Conservation (phyloP, 306 rosid genomes). For the Corylus avellana region DNA sequence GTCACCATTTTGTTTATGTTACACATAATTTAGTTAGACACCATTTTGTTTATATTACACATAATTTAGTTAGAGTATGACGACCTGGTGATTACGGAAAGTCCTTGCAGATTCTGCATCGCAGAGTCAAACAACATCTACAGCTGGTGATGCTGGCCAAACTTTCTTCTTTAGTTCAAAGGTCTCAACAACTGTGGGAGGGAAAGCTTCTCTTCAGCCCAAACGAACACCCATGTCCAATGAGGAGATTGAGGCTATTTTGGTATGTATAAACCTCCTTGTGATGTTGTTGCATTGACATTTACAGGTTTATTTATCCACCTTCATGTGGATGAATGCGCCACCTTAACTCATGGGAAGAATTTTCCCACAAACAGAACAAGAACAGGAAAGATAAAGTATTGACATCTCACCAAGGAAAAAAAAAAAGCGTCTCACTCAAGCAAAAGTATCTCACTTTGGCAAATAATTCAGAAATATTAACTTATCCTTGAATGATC, state of each 20-base stretch:
- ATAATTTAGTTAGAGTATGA: not conserved
- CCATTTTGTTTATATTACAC: not conserved
- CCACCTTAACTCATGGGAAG: not conserved
- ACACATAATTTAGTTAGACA: not conserved
- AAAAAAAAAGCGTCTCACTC: no score
- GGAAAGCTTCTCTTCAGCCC: constrained; percentile 95
- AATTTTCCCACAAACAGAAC: no score
- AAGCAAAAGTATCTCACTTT: no score
- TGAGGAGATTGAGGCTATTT: constrained; percentile 87
- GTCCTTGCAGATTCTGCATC: constrained; percentile 60
- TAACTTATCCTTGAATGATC: no score
- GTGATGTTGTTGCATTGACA: constrained; percentile 1
- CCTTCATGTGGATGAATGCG: not conserved
- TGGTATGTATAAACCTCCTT: constrained; percentile 57
- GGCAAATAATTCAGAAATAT: no score
- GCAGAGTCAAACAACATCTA: constrained; percentile 38
- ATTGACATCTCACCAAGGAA: no score
- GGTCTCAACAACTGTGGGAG: constrained; percentile 54
- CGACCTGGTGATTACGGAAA: not conserved
- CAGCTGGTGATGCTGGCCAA: constrained; percentile 36
- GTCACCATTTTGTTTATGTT: not conserved
- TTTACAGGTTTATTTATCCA: not conserved
- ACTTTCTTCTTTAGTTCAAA: constrained; percentile 55
- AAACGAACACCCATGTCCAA: constrained; percentile 80
- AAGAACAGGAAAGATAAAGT: no score